Conservation (phyloP, 495 filamentous ascomycete genomes). For the Talaromyces ruber region DNA sequence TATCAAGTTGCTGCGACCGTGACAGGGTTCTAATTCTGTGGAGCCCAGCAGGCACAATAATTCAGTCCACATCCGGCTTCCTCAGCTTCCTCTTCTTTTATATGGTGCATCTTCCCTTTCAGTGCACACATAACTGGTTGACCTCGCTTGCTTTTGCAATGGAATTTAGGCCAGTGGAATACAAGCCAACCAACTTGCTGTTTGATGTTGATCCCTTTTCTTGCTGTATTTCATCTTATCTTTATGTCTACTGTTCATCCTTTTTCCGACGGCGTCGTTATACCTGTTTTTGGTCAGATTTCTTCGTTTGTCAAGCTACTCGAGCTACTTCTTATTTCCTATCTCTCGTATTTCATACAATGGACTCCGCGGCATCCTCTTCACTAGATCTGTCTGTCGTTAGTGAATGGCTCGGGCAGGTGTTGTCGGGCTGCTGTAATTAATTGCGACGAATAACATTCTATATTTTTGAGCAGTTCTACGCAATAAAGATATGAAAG, state of each 20-base stretch:
- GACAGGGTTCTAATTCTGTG: background rate
- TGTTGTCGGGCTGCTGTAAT: background rate
- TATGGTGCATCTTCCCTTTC: background rate
- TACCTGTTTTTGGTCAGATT: slow-evolving; percentile 4
- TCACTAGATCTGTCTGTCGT: background rate
- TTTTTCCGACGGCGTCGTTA: slow-evolving; percentile 5
- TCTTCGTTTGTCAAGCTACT: slow-evolving; percentile 6
- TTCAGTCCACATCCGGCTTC: background rate
- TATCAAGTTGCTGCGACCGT: background rate
- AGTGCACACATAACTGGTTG: background rate
- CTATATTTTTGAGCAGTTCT: background rate
- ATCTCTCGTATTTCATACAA: background rate
- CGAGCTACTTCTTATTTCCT: slow-evolving; percentile 1
- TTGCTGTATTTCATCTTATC: slow-evolving; percentile 5
- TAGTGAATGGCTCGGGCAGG: background rate
- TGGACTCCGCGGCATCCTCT: background rate
- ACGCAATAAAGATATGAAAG: no score
- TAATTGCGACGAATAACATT: background rate
- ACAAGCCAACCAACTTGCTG: background rate
- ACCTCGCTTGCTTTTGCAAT: background rate
- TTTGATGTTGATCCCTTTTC: background rate
- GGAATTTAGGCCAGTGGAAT: background rate
- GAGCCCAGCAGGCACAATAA: background rate
- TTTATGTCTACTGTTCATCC: slow-evolving; percentile 3
- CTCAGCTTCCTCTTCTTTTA: background rate